Conservation (phyloP, 164 flowering plant genomes). For the Tinospora cordifolia region DNA sequence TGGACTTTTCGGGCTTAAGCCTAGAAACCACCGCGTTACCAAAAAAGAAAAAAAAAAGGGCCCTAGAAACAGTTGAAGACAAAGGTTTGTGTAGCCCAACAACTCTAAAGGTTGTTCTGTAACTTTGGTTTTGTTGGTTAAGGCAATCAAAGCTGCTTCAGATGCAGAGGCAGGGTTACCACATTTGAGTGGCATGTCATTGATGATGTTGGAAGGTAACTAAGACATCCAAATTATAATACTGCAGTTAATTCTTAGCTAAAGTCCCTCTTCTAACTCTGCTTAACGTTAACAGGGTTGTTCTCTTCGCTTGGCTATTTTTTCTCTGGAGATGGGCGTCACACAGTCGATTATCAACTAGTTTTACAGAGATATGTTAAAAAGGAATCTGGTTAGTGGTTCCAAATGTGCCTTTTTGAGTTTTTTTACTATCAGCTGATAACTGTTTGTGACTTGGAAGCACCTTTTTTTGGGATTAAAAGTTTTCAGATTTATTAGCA, state of each 20-base stretch:
- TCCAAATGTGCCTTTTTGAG: neutral
- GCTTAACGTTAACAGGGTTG: constrained; percentile 42
- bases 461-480: too few relatives aligned
- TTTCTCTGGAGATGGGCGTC: constrained; percentile 64
- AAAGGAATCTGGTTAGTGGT: constrained; percentile 58
- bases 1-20: too few relatives aligned
- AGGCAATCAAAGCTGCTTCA: constrained; percentile 79
- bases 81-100: neutral
- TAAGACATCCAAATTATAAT: neutral
- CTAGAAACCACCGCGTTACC: too few relatives aligned
- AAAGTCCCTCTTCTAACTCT: neutral
- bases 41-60: neutral
- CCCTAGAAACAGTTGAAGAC: neutral
- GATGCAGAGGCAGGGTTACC: constrained; percentile 47
- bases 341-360: constrained; percentile 68
- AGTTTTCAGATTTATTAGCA: too few relatives aligned
- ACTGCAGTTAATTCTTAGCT: neutral
- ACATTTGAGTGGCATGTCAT: constrained; percentile 66
- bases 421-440: neutral
- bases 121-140: constrained; percentile 14
- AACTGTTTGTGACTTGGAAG: neutral
- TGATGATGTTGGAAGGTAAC: constrained; percentile 65
- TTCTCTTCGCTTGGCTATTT: constrained; percentile 68
- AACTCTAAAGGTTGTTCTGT: neutral
- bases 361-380: constrained; percentile 53